Conservation (phyloP, 176 grass and related monocot species). For the Musa acuminata region DNA sequence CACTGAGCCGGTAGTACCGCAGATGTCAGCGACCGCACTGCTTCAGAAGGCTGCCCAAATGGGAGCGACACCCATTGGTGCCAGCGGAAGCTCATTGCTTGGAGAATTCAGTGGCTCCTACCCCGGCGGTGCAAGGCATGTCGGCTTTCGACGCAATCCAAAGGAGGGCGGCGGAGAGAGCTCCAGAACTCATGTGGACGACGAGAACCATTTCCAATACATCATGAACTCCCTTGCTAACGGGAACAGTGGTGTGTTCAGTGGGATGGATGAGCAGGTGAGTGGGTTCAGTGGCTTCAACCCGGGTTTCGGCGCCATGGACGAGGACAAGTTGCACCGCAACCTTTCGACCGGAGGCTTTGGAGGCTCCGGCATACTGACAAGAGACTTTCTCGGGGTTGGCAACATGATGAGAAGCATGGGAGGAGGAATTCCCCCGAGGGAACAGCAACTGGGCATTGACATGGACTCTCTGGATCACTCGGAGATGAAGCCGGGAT, state of each 20-base stretch:
- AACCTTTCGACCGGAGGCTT: not conserved
- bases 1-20: not conserved
- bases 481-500: slow-evolving; percentile 11
- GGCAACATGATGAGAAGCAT: slow-evolving; percentile 8
- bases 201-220: slow-evolving; percentile 9
- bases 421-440: not conserved
- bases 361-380: not conserved
- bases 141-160: not conserved
- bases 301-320: not conserved
- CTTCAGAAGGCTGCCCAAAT: slow-evolving; percentile 17
- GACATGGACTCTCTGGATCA: not conserved
- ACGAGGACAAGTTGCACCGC: not conserved
- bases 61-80: not conserved
- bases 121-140: not conserved
- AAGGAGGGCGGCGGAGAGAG: not conserved
- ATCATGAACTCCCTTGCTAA: slow-evolving; percentile 13
- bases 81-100: not conserved
- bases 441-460: slow-evolving; percentile 11
- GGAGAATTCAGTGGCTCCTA: slow-evolving; percentile 7
- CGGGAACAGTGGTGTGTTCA: not conserved
- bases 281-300: not conserved
- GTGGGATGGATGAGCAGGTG: not conserved
- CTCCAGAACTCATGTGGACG: slow-evolving; percentile 1
- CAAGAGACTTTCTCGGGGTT: slow-evolving; percentile 14
- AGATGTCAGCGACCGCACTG: slow-evolving; percentile 20